Evolutionary conservation across 306 rosid genomes (phyloP).

Genomic region (Elaeagnus macrophylla): DNA sequence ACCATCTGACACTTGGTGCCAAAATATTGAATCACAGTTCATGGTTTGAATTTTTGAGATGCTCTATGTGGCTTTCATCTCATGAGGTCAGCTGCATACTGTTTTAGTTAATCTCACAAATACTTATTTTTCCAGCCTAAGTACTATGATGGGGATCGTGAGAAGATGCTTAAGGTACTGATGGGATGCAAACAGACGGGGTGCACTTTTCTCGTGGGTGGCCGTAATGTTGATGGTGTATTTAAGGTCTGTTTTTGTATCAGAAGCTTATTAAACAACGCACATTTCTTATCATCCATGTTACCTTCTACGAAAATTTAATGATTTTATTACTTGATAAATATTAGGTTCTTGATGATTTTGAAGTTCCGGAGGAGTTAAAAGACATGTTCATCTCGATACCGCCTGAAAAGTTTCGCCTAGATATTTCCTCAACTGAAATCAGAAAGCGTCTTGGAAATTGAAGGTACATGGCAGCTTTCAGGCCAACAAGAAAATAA

Average conservation of each 20-base stretch:
- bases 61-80: background rate
- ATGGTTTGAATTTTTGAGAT: background rate
- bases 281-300: background rate
- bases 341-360: constrained; percentile 66
- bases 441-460: constrained; percentile 49
- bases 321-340: constrained; percentile 11
- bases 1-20: too few relatives aligned
- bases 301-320: background rate
- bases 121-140: constrained; percentile 50
- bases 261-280: constrained; percentile 6
- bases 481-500: background rate
- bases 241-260: constrained; percentile 41
- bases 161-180: constrained; percentile 66
- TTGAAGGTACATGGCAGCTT: constrained; percentile 14
- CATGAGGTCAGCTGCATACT: background rate
- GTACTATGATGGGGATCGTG: constrained; percentile 71
- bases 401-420: constrained; percentile 60
- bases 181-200: constrained; percentile 61
- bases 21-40: background rate
- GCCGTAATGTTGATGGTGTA: constrained; percentile 68
- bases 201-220: constrained; percentile 70
- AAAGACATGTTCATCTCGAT: constrained; percentile 70
- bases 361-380: constrained; percentile 66
- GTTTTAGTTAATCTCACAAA: constrained; percentile 1
- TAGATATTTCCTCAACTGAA: constrained; percentile 85